A percentile compares a stretch with the other conserved stretches of the same genome.
These are phyloP conservation scores for Wickerhamomyces ciferrii DNA, from an alignment of 805 yeast genomes.

Conservation along the genomic window DNA sequence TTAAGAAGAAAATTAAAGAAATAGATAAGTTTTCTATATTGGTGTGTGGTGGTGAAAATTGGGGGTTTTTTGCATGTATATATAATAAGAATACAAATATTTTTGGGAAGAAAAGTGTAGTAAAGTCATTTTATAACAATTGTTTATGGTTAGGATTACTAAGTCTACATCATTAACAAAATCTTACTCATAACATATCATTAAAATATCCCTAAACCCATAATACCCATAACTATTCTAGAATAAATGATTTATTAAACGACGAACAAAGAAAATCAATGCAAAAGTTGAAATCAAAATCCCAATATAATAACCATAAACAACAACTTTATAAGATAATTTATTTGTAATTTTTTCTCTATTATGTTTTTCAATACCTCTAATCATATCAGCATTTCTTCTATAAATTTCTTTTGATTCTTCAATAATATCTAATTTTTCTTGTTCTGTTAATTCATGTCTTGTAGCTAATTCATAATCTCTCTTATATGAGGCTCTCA, in stretches of 20 bases:
- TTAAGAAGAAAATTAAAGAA: conserved; percentile 52
- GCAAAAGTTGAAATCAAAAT: conserved; percentile 28
- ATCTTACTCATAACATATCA: not conserved
- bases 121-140: no score
- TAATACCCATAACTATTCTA: not conserved
- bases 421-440: conserved; percentile 63
- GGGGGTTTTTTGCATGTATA: not conserved
- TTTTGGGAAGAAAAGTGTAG: not conserved
- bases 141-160: no score
- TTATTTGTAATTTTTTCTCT: conserved; percentile 48
- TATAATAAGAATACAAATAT: not conserved
- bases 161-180: no score
- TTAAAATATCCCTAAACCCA: not conserved
- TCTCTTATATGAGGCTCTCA: conserved; percentile 64
- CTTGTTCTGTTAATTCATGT: conserved; percentile 59
- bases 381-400: conserved; percentile 54
- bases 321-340: conserved; percentile 46
- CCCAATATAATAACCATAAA: conserved; percentile 45
- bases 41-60: no score
- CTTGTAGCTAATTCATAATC: conserved; percentile 77
- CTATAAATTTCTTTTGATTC: conserved; percentile 64
- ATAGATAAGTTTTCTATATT: no score
- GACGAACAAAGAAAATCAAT: conserved; percentile 29
- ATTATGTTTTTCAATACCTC: conserved; percentile 67
- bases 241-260: conserved; percentile 20